phyloP scores from a whole-genome alignment of 371 early-diverging fungal species.

The Haplosporangium sp. region DNA sequence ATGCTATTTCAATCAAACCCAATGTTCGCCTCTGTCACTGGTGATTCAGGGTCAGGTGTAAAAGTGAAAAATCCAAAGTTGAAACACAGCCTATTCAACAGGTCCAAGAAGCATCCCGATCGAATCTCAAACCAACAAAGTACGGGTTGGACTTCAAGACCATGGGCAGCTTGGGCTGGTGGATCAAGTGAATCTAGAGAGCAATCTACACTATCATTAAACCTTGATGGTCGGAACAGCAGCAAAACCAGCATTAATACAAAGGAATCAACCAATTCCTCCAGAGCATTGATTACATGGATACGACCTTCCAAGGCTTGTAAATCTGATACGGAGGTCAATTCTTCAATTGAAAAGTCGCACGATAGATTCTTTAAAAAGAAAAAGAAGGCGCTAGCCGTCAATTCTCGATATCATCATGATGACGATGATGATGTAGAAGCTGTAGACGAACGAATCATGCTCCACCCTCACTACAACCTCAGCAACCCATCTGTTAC shows the following conservation, averaged over 20 bases:
- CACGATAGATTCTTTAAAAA: not conserved
- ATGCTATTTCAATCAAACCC: conserved; percentile 19
- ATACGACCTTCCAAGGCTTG: conserved; percentile 3
- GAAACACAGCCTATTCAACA: conserved; percentile 16
- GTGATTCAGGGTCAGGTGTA: not conserved
- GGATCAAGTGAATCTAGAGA: not conserved
- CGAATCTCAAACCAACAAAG: not conserved
- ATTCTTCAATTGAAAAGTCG: not conserved
- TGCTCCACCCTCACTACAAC: conserved; percentile 25
- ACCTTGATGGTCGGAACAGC: not conserved
- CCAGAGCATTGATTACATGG: conserved; percentile 1
- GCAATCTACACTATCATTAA: not conserved
- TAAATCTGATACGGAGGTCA: conserved; percentile 15
- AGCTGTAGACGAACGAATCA: conserved; percentile 5
- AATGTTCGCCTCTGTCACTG: not conserved
- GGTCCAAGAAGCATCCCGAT: conserved; percentile 2
- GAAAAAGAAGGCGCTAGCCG: conserved; percentile 6
- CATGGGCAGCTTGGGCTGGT: conserved; percentile 3
- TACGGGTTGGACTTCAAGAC: conserved; percentile 7
- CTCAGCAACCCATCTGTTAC: conserved; percentile 6
- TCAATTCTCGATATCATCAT: not conserved
- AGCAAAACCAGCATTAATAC: conserved; percentile 1
- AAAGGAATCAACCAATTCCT: not conserved
- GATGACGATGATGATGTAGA: not conserved
- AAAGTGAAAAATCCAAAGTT: conserved; percentile 4